Percentiles rank a stretch among this genome's conserved stretches.
These are phyloP conservation scores for Detonula confervacea DNA, from an alignment of 352 stramenopile species.

Conservation along the genomic window DNA sequence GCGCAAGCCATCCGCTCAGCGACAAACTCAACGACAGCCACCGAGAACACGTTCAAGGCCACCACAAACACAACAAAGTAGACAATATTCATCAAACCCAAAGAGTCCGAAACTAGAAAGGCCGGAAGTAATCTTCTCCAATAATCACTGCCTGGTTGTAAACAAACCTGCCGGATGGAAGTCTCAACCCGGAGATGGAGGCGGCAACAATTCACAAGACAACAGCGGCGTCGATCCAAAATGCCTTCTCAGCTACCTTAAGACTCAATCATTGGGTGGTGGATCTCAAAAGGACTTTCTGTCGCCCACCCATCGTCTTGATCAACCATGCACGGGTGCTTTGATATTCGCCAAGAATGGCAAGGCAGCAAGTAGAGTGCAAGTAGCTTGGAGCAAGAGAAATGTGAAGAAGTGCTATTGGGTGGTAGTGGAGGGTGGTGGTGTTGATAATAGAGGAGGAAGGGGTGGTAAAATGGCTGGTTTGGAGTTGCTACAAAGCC, in stretches of 20 bases:
- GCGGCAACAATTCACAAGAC: constrained; percentile 20
- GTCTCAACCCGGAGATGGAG: constrained; percentile 66
- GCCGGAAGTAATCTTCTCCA: constrained; percentile 71
- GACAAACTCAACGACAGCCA: constrained; percentile 24
- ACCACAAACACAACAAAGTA: constrained; percentile 1
- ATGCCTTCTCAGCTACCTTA: constrained; percentile 72
- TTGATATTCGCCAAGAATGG: constrained; percentile 81
- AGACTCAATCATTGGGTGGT: constrained; percentile 68
- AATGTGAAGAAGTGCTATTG: constrained; percentile 80
- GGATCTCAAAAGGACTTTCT: constrained; percentile 77
- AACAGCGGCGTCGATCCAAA: constrained; percentile 44
- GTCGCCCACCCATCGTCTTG: constrained; percentile 74
- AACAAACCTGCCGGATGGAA: constrained; percentile 84
- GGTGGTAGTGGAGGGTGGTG: constrained; percentile 64
- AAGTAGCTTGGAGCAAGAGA: constrained; percentile 68
- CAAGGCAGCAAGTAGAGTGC: constrained; percentile 73
- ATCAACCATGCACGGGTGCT: constrained; percentile 82
- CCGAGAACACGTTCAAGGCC: neutral
- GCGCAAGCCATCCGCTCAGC: neutral
- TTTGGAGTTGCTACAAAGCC: constrained; percentile 44
- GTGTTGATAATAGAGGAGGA: constrained; percentile 14
- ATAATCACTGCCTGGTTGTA: constrained; percentile 82
- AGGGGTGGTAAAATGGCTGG: constrained; percentile 19
- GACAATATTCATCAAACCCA: constrained; percentile 22
- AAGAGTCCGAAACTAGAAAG: constrained; percentile 33